Conservation (phyloP, 148 eudicot species). For the Rhododendron mucronatum region DNA sequence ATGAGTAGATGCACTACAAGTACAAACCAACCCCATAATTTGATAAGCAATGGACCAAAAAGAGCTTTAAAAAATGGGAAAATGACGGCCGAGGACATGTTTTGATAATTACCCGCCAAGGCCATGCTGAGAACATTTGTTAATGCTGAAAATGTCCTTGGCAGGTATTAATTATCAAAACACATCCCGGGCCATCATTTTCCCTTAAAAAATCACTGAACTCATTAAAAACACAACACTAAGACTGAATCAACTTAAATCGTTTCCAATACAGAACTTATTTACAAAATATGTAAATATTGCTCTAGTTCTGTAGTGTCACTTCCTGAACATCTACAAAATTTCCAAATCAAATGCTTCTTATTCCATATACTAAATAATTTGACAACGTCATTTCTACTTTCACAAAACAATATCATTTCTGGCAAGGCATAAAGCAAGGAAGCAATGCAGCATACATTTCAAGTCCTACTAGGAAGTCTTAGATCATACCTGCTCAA, state of each 20-base stretch:
- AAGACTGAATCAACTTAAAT: background rate
- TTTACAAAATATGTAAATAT: background rate
- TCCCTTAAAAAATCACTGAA: background rate
- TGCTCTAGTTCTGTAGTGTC: background rate
- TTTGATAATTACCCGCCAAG: too few species aligned
- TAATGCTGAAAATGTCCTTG: too few species aligned
- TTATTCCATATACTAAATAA: background rate
- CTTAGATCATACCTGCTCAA: slow-evolving; percentile 28
- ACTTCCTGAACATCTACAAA: background rate
- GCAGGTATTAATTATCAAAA: too few species aligned
- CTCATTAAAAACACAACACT: background rate
- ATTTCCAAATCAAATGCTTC: background rate
- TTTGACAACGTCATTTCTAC: background rate
- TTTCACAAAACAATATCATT: background rate
- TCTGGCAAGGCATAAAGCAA: background rate
- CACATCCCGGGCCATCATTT: too few species aligned
- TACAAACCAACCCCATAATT: background rate
- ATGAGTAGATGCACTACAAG: background rate
- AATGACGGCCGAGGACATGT: too few species aligned
- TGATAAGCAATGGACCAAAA: background rate
- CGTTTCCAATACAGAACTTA: background rate
- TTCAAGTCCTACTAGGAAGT: slow-evolving; percentile 4
- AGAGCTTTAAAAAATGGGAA: background rate
- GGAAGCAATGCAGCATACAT: background rate
- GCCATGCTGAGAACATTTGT: too few species aligned